Evolutionary conservation across 768 basidiomycete species (phyloP).

Genomic region (Lentinus brumalis): DNA sequence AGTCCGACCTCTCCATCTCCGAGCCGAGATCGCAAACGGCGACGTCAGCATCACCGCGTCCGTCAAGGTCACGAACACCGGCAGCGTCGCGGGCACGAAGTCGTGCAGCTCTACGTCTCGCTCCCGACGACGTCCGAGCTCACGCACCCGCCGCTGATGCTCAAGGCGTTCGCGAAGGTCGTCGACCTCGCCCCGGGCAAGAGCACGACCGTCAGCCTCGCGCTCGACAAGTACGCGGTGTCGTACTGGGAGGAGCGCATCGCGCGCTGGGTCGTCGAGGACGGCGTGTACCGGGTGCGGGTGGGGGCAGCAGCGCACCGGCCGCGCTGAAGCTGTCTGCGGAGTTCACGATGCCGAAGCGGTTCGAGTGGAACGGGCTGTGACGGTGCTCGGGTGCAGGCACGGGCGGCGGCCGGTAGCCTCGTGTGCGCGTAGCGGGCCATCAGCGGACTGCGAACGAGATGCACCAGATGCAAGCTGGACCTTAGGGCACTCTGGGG

Average conservation of each 20-base stretch:
- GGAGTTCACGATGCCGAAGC: slow-evolving; percentile 47
- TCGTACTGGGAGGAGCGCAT: slow-evolving; percentile 66
- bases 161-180: slow-evolving; percentile 58
- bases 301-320: slow-evolving; percentile 55
- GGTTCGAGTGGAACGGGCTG: slow-evolving; percentile 69
- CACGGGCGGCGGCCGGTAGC: too few relatives aligned
- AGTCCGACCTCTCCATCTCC: slow-evolving; percentile 43
- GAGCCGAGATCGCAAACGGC: slow-evolving; percentile 38
- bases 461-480: too few relatives aligned
- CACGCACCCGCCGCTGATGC: slow-evolving; percentile 57
- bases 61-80: slow-evolving; percentile 65
- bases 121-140: slow-evolving; percentile 42
- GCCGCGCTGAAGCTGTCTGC: slow-evolving; percentile 42
- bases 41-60: slow-evolving; percentile 52
- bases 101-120: slow-evolving; percentile 70
- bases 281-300: slow-evolving; percentile 54
- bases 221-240: slow-evolving; percentile 45
- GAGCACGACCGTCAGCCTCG: slow-evolving; percentile 31
- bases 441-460: too few relatives aligned
- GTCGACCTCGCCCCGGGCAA: slow-evolving; percentile 38
- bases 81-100: slow-evolving; percentile 61
- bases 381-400: slow-evolving; percentile 4
- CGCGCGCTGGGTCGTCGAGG: slow-evolving; percentile 59
- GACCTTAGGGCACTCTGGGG: too few relatives aligned
- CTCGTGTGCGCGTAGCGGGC: too few relatives aligned